Percentiles rank a stretch among this genome's conserved stretches.
These are phyloP conservation scores for Tagetes erecta DNA, from an alignment of 129 eudicot genomes.

Conservation along the genomic window DNA sequence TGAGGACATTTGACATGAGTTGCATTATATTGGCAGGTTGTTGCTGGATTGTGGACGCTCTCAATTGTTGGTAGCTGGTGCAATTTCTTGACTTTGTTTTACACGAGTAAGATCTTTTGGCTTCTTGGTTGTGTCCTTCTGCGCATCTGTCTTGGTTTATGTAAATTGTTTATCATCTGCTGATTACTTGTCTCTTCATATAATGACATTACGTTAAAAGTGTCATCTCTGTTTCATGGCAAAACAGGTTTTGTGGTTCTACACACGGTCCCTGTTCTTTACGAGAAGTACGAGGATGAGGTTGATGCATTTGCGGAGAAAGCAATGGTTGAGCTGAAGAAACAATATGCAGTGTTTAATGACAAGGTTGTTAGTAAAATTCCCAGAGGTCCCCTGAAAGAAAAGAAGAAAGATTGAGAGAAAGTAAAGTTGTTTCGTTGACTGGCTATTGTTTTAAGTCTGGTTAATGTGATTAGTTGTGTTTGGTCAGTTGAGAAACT, in stretches of 20 bases:
- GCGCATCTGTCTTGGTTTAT: not conserved
- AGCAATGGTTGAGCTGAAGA: constrained; percentile 58
- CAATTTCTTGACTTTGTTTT: constrained; percentile 78
- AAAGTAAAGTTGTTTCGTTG: not conserved
- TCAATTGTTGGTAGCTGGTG: constrained; percentile 70
- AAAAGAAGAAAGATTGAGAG: constrained; percentile 57
- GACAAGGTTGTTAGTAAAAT: constrained; percentile 71
- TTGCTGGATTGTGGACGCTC: constrained; percentile 65
- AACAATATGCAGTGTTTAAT: constrained; percentile 71
- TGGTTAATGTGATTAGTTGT: constrained; percentile 8
- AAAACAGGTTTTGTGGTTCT: constrained; percentile 61
- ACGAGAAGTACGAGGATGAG: constrained; percentile 74
- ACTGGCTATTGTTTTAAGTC: constrained; percentile 10
- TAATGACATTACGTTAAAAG: no score
- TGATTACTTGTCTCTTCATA: not conserved
- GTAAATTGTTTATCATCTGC: not conserved
- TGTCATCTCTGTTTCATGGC: not conserved
- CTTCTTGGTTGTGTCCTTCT: not conserved
- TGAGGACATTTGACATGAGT: constrained; percentile 4
- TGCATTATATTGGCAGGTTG: constrained; percentile 40
- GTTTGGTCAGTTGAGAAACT: constrained; percentile 13
- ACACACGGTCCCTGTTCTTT: constrained; percentile 69
- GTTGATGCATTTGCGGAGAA: constrained; percentile 65
- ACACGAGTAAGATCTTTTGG: constrained; percentile 48
- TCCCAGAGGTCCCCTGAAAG: constrained; percentile 62